phyloP scores from a whole-genome alignment of 768 basidiomycete genomes.

The Lentinula lateritia region DNA sequence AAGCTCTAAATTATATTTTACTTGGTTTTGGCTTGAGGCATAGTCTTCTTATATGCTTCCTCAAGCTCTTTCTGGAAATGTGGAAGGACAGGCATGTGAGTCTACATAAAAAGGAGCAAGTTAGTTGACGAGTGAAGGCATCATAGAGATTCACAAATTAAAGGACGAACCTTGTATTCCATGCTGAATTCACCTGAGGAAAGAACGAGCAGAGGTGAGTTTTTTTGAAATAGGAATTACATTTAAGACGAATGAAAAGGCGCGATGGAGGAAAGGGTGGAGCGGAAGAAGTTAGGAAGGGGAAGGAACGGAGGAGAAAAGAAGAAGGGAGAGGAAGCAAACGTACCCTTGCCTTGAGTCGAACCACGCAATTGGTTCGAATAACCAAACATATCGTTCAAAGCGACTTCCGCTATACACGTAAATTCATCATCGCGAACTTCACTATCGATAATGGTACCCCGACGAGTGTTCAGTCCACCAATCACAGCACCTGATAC shows the following conservation, averaged over 20 bases:
- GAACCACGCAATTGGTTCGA: constrained; percentile 88
- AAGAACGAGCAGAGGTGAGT: neutral
- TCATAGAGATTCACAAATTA: neutral
- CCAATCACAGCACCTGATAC: constrained; percentile 82
- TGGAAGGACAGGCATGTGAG: constrained; percentile 79
- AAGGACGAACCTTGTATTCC: constrained; percentile 61
- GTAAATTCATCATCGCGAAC: constrained; percentile 97
- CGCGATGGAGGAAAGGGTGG: too few species aligned
- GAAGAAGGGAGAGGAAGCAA: neutral
- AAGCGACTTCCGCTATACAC: constrained; percentile 80
- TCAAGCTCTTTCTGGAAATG: constrained; percentile 85
- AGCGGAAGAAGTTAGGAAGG: too few species aligned
- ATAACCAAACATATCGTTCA: constrained; percentile 99
- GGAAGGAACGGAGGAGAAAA: too few species aligned
- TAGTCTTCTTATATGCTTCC: constrained; percentile 78
- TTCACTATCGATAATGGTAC: constrained; percentile 93
- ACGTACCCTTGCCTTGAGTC: constrained; percentile 89
- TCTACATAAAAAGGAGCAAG: constrained; percentile 31
- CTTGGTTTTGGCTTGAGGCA: constrained; percentile 58
- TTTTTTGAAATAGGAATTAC: neutral
- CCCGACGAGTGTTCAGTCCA: constrained; percentile 85
- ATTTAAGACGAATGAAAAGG: neutral
- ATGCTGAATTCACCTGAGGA: constrained; percentile 67
- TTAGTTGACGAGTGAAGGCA: neutral
- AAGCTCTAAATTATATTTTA: constrained; percentile 26